Base-by-base conservation (phyloP, 2,329 filamentous ascomycete species). In the Penicillium sp. region DNA sequence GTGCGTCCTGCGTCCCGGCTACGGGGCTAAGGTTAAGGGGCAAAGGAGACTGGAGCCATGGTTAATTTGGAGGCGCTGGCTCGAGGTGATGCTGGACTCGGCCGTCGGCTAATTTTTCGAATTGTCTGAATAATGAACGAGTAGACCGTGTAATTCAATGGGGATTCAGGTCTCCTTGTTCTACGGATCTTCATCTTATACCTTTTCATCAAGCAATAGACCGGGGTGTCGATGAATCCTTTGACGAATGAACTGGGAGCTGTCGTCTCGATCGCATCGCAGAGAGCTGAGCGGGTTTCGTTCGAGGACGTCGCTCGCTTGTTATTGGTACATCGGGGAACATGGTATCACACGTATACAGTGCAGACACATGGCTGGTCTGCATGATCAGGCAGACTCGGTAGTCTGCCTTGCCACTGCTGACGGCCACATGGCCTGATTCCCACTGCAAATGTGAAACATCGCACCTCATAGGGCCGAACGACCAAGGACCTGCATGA, bases 361-460 rank as follows among this genome's bases (percentile, higher is more conserved):
- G 35, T 6, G 35, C 16, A 20, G 35, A 38, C 35, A 20, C 18
- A 22, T 20, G 5, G 5, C 6, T 10, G 18, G 20, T 18, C 24
- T 41, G 22, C 39, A 27, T 44, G 24, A 20, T 45, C 35, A 38
- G 33, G 25, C 25, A 36, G 30, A 33, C 18, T 16, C 25, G 18
- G 27, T 28, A 47, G 18, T 51, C 51, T 54, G 48, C 48, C 51
- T 54, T 31, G 48, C n/a, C 20, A 44, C 22, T 13, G 18, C 36
- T 28, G 22, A 11, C 20, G 16, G 25, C 48, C 51, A 54, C 51
- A 54, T 54, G 51, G 51, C 22, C 48, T 47, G 51, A 54, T 54
- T 48, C 18, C 43, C 40, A 36, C 46, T n/a, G 20, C 5, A 24
- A 25, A 51, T 47, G 43, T 38, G 48, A 47, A 51, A 51, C 48